A percentile compares a stretch with the other conserved stretches of the same genome.
Conservation (phyloP, 2,329 filamentous ascomycete genomes). For the Zymoseptoria brevis region DNA sequence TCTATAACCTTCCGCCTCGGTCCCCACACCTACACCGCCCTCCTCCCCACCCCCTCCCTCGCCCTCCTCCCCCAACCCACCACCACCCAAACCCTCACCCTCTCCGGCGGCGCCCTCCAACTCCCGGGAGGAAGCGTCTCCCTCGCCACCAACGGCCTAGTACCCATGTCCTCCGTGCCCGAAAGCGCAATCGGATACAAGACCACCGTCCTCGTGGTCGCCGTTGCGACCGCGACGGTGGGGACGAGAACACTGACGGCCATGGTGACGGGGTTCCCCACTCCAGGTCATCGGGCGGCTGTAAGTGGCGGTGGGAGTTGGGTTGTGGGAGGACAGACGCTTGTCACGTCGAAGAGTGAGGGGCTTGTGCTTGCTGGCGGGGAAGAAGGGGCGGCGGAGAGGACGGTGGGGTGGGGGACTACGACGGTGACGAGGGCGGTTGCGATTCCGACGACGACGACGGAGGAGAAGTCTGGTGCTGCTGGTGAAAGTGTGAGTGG, state of each 20-base stretch:
- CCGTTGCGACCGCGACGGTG: no score
- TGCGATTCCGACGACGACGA: neutral
- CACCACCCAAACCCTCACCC: constrained; percentile 1
- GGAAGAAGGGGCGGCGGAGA: no score
- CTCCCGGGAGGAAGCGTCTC: constrained; percentile 1
- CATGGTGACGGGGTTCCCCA: no score
- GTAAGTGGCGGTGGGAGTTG: neutral
- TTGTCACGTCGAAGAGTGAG: neutral
- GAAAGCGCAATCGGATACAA: neutral
- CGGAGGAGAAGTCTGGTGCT: no score
- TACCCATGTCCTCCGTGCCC: neutral
- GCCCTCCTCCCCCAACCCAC: neutral
- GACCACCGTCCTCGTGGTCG: neutral
- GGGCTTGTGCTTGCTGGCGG: neutral
- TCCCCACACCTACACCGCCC: constrained; percentile 2
- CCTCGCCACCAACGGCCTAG: neutral
- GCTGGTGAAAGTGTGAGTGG: no score
- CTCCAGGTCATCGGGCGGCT: no score
- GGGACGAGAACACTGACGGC: no score
- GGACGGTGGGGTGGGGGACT: neutral
- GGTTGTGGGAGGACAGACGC: neutral
- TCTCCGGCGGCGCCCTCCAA: neutral
- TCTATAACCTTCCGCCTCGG: neutral
- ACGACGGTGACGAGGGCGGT: neutral
- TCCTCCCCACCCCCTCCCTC: neutral